These are phyloP conservation scores for Cornus controversa DNA, from an alignment of 148 eudicot species.

Conservation along the genomic window DNA sequence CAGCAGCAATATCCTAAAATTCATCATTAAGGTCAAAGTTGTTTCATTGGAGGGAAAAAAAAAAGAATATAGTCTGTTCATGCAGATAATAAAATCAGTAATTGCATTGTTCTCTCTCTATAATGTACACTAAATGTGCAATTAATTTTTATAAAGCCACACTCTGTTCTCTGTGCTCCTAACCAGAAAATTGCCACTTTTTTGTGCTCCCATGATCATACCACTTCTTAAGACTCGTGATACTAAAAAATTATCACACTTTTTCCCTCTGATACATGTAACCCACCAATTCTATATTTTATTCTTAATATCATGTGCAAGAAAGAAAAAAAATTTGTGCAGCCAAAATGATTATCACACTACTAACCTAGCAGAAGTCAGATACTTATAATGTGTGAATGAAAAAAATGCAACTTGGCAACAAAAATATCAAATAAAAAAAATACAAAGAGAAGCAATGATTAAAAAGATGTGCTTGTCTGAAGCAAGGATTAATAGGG, in stretches of 20 bases:
- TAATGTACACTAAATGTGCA: too few species aligned
- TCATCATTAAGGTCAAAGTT: background rate
- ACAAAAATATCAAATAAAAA: too few species aligned
- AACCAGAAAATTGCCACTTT: background rate
- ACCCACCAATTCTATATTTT: too few species aligned
- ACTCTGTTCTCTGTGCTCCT: background rate
- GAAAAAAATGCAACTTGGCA: too few species aligned
- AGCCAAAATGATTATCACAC: background rate
- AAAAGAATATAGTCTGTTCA: background rate
- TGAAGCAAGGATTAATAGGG: background rate
- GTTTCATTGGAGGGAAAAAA: background rate
- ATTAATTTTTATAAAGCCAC: background rate
- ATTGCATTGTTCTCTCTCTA: too few species aligned
- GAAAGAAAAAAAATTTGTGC: background rate
- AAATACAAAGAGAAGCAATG: too few species aligned
- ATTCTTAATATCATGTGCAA: background rate
- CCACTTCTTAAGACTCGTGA: too few species aligned
- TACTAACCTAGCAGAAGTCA: background rate
- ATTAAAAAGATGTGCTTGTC: too few species aligned
- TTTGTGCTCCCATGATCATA: background rate
- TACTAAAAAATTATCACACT: too few species aligned
- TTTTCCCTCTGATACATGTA: too few species aligned
- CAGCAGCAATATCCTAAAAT: background rate
- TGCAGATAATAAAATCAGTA: too few species aligned
- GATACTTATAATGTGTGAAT: too few species aligned